phyloP scores from a whole-genome alignment of 176 grass and related monocot genomes.

The Paspalum vaginatum region DNA sequence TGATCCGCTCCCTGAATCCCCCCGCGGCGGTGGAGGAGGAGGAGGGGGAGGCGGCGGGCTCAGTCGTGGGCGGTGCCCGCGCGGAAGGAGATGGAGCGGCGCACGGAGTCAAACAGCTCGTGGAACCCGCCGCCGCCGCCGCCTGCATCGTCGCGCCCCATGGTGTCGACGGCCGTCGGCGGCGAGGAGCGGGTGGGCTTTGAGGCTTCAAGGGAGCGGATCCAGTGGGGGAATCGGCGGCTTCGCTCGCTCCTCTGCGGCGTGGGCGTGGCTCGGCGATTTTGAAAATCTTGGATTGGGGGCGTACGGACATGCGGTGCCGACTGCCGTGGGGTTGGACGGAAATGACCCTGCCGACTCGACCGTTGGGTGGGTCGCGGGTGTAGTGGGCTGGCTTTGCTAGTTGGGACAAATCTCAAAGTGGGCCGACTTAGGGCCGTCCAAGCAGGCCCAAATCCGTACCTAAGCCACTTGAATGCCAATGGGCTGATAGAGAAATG shows the following conservation, averaged over 20 bases:
- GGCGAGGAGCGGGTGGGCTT: conserved; percentile 5
- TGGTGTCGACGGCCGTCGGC: conserved; percentile 10
- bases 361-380: conserved; percentile 51
- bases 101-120: conserved; percentile 85
- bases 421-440: not conserved
- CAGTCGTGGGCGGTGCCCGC: conserved; percentile 45
- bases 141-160: conserved; percentile 48
- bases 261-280: not conserved
- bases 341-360: conserved; percentile 55
- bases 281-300: conserved; percentile 38
- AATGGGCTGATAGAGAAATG: no score
- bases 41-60: conserved; percentile 34
- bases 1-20: conserved; percentile 51
- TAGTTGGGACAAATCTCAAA: no score
- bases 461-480: no score
- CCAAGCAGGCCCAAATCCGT: no score
- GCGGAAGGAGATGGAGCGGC: conserved; percentile 64
- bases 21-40: not conserved
- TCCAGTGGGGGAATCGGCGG: conserved; percentile 27
- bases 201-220: not conserved
- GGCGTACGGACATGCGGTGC: no score
- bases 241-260: not conserved
- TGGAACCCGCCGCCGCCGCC: conserved; percentile 51
- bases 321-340: not conserved
- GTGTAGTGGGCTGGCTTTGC: no score